These are phyloP conservation scores for Coniochaeta sp. DNA, from an alignment of 2,329 filamentous ascomycete species.

Conservation along the genomic window DNA sequence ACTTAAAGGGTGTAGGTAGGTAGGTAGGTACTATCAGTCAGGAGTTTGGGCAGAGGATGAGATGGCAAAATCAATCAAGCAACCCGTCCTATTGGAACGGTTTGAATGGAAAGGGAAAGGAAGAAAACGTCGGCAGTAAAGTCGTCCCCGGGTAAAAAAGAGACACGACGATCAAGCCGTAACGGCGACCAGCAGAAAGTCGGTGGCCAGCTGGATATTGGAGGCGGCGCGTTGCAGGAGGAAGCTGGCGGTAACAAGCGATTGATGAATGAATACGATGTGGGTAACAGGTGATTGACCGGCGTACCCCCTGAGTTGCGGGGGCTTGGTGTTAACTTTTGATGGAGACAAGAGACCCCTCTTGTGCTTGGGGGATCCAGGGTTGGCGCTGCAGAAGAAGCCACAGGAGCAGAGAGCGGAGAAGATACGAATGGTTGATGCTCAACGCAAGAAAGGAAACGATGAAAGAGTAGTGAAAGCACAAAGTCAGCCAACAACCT, in stretches of 20 bases:
- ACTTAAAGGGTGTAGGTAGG: no score
- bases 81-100: not conserved
- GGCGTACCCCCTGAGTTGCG: not conserved
- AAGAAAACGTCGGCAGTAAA: not conserved
- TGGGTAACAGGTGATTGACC: not conserved
- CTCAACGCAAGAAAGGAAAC: not conserved
- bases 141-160: conserved; percentile 1
- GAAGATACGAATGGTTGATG: not conserved
- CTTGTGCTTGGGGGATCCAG: no score
- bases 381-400: not conserved
- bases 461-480: not conserved
- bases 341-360: not conserved
- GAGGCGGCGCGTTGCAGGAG: not conserved
- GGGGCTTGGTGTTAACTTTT: not conserved
- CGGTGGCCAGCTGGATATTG: not conserved
- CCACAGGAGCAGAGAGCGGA: not conserved
- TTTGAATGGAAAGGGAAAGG: no score
- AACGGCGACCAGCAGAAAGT: not conserved
- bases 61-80: not conserved
- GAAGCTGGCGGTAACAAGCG: not conserved
- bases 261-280: not conserved
- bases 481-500: not conserved
- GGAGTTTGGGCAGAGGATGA: not conserved
- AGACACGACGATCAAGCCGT: not conserved
- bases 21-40: not conserved